Conservation (phyloP, 2,329 filamentous ascomycete genomes). For the Fusarium tuaranense region DNA sequence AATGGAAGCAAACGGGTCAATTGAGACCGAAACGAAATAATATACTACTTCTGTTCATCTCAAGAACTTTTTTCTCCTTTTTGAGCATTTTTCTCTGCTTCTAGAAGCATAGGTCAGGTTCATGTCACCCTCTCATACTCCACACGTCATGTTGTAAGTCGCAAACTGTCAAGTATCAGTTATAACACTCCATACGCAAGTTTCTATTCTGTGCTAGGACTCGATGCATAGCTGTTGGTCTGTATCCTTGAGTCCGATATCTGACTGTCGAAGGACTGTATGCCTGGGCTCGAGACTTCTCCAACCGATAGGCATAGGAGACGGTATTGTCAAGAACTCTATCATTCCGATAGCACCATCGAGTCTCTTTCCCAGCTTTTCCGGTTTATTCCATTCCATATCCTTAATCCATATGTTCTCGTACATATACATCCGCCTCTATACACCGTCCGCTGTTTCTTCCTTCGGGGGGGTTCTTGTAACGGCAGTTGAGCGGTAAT, state of each 20-base stretch:
- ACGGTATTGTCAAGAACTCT: conserved; percentile 32
- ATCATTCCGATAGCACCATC: conserved; percentile 30
- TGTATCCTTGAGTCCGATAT: conserved; percentile 31
- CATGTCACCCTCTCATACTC: neutral
- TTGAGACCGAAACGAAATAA: neutral
- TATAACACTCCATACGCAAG: conserved; percentile 22
- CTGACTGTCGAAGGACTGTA: conserved; percentile 25
- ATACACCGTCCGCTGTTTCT: conserved; percentile 17
- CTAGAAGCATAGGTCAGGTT: neutral
- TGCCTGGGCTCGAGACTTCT: conserved; percentile 31
- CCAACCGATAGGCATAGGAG: conserved; percentile 30
- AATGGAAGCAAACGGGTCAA: neutral
- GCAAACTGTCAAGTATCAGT: conserved; percentile 12
- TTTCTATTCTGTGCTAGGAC: conserved; percentile 25
- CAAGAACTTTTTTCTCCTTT: neutral
- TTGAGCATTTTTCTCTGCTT: neutral
- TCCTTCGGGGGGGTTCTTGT: conserved; percentile 8
- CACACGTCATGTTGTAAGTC: neutral
- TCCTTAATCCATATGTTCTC: conserved; percentile 15
- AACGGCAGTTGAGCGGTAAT: conserved; percentile 18
- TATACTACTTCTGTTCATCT: neutral
- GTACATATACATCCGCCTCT: conserved; percentile 32
- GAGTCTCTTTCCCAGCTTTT: conserved; percentile 6
- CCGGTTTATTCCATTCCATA: neutral
- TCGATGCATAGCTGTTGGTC: conserved; percentile 41